Evolutionary conservation across 1,284 basidiomycete genomes (phyloP), one percentile per base, ranked within the genome.

Genomic region (Bondarzewia mesenterica): DNA sequence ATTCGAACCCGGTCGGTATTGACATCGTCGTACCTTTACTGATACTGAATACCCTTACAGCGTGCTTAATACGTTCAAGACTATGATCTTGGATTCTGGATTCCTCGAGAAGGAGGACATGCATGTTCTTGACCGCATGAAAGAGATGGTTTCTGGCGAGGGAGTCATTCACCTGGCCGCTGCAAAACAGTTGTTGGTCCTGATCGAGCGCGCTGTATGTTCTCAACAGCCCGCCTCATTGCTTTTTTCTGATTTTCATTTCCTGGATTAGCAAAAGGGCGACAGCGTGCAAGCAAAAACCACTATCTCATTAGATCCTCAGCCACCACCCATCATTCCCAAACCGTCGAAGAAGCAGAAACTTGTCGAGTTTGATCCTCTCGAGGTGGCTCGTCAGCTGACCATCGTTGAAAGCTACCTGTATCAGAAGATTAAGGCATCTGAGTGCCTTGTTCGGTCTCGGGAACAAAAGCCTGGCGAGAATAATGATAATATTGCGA

Each of bases 311-410:
- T 50, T 71, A 15, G 67, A 75, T 44, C 72, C 70, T 3, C 80
- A 87, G 22, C 90, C 92, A 1, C 70, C 87, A 2, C 79, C 93
- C 1, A 83, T 95, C 48, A 52, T 86, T 14, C 93, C 92, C 1
- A 88, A 84, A 61, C 71, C 75, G 43, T 70, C 72, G 53, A 86
- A 82, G 66, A 90, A 85, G 67, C 67, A 92, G 53, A 92, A 91
- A 58, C 72, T 95, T 16, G 65, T 85, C n/a, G 92, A 95, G 54
- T 80, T 96, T 43, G 93, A 99, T 58, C 75, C 94, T 1, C 65
- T 94, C 26, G 96, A 99, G 66, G 66, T 99, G 16, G 95, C 93
- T 0, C 78, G 96, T 36, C 96, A 99, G 63, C 70, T 99, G 47
- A 98, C 96, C 1, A 81, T 98, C 49, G 78, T 96, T 72, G 96